A percentile compares a stretch with the other conserved stretches of the same genome.
phyloP scores from a whole-genome alignment of 306 rosid genomes.

The Benincasa hispida region DNA sequence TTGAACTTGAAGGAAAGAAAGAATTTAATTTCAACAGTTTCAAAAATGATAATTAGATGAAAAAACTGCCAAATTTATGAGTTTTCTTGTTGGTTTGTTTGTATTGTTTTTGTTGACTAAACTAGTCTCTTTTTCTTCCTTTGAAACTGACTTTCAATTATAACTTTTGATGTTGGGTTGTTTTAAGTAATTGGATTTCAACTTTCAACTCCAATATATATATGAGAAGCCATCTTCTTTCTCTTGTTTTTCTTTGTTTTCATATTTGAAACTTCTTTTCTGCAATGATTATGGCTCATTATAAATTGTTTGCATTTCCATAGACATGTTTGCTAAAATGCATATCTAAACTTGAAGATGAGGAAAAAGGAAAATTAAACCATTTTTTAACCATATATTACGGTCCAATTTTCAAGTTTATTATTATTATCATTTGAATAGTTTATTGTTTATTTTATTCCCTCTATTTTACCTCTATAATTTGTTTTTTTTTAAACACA shows the following conservation, averaged over 20 bases:
- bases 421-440: too few relatives aligned
- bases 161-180: background rate
- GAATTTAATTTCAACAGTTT: background rate
- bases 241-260: background rate
- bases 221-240: background rate
- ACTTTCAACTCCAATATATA: background rate
- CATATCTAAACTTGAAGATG: background rate
- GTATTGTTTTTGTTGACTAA: background rate
- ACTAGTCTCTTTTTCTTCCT: background rate
- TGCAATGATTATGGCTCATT: background rate
- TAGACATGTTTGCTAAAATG: background rate
- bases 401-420: too few relatives aligned
- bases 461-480: too few relatives aligned
- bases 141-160: slow-evolving; percentile 1
- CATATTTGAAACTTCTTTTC: background rate
- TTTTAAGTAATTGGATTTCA: background rate
- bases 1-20: background rate
- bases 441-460: too few relatives aligned
- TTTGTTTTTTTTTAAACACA: too few relatives aligned
- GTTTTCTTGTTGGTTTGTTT: background rate
- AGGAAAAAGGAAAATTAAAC: background rate
- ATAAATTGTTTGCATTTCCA: background rate
- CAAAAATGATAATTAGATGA: background rate
- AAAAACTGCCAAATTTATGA: background rate
- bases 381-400: background rate